Conservation (phyloP, 768 basidiomycete genomes). For the Tulasnella sp. region DNA sequence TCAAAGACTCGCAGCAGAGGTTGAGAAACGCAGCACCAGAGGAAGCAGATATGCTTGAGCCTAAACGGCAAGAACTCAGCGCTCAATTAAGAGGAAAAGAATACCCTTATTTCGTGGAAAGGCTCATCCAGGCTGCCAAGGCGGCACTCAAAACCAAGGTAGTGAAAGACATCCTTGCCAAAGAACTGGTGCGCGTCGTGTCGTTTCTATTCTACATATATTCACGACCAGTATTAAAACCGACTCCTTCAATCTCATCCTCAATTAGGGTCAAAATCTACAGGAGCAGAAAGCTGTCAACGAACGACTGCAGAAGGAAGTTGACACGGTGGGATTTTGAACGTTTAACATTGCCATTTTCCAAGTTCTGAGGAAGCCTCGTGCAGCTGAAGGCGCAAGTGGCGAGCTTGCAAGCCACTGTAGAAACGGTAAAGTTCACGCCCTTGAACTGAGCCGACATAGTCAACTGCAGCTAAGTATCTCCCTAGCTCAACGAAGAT, state of each 20-base stretch:
- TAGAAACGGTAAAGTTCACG: neutral
- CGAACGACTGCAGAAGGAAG: neutral
- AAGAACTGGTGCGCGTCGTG: neutral
- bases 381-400: neutral
- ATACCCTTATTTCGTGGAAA: neutral
- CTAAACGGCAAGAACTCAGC: neutral
- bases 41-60: neutral
- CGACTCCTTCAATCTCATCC: no score
- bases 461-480: neutral
- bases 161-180: neutral
- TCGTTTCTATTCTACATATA: neutral
- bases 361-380: neutral
- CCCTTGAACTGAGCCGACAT: neutral
- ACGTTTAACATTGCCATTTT: neutral
- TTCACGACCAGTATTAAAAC: neutral
- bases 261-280: neutral
- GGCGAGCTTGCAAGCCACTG: neutral
- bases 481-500: neutral
- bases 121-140: neutral
- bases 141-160: neutral
- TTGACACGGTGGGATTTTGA: neutral
- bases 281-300: neutral
- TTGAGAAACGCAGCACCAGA: neutral
- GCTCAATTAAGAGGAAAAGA: neutral
- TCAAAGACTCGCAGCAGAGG: neutral